Percentiles rank a stretch among this genome's conserved stretches.
Conservation (phyloP, 2,329 filamentous ascomycete species). For the Colletotrichum sp. region DNA sequence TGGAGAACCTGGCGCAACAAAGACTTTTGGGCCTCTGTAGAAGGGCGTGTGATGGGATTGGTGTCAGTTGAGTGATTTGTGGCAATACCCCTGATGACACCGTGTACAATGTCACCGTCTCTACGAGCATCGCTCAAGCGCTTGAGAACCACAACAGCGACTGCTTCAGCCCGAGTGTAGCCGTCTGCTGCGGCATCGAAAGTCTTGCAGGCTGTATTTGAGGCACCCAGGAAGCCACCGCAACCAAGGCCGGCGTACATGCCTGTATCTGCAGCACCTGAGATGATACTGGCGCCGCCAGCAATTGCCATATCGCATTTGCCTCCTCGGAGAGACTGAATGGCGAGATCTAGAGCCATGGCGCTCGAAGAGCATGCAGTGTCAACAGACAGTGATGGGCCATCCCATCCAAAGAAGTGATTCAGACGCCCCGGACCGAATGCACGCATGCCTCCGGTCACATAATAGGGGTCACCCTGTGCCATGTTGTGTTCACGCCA, state of each 20-base stretch:
- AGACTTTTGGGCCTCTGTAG: neutral
- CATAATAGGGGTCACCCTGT: slow-evolving; percentile 39
- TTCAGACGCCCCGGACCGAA: slow-evolving; percentile 38
- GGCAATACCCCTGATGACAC: neutral
- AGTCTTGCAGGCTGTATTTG: neutral
- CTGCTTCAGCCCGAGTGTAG: neutral
- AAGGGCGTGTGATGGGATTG: neutral
- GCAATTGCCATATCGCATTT: neutral
- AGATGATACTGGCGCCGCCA: neutral
- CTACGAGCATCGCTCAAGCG: neutral
- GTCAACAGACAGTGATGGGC: slow-evolving; percentile 40
- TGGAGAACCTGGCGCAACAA: neutral
- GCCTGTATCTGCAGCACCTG: neutral
- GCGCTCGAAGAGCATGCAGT: slow-evolving; percentile 43
- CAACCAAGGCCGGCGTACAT: neutral
- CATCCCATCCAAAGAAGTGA: slow-evolving; percentile 43
- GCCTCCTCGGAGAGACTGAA: neutral
- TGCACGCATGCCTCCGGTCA: slow-evolving; percentile 36
- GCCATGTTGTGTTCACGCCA: slow-evolving; percentile 39
- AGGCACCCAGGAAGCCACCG: neutral
- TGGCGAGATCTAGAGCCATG: slow-evolving; percentile 21
- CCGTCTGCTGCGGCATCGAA: neutral
- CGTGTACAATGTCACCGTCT: neutral
- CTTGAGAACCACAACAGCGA: neutral
- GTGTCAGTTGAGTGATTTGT: neutral